These are phyloP conservation scores for Hanseniaspora nectarophila DNA, from an alignment of 805 yeast species.

Conservation along the genomic window DNA sequence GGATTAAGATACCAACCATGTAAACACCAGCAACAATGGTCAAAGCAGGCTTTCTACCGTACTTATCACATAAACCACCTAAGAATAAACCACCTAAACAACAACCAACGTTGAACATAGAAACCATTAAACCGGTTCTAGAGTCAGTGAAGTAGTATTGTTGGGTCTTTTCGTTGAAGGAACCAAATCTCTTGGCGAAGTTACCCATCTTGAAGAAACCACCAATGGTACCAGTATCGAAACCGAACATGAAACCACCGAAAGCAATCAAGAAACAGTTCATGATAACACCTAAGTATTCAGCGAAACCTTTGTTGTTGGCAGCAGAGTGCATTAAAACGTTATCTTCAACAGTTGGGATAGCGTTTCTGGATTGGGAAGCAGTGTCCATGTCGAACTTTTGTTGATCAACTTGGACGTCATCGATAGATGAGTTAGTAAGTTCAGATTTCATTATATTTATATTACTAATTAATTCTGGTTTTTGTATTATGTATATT, in stretches of 20 bases:
- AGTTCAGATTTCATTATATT: too few relatives aligned
- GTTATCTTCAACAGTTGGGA: neutral
- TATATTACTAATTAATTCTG: too few relatives aligned
- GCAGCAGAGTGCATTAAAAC: neutral
- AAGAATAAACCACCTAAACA: slow-evolving; percentile 54
- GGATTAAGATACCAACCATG: slow-evolving; percentile 55
- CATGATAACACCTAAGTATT: slow-evolving; percentile 23
- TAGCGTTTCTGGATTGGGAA: too few relatives aligned
- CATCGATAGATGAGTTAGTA: neutral
- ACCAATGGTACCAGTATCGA: slow-evolving; percentile 72
- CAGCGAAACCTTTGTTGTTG: slow-evolving; percentile 17
- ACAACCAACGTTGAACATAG: slow-evolving; percentile 63
- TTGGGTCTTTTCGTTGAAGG: slow-evolving; percentile 31
- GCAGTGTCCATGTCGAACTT: too few relatives aligned
- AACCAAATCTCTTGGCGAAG: slow-evolving; percentile 48
- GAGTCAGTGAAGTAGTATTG: slow-evolving; percentile 37
- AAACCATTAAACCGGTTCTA: slow-evolving; percentile 45
- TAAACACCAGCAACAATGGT: slow-evolving; percentile 52
- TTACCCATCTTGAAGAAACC: slow-evolving; percentile 54
- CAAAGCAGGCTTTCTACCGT: slow-evolving; percentile 55
- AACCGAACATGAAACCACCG: slow-evolving; percentile 69
- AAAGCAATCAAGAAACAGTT: slow-evolving; percentile 44
- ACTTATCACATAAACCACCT: slow-evolving; percentile 47
- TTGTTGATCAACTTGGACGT: neutral
- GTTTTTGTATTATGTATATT: too few relatives aligned